Evolutionary conservation across 441 rosid species (phyloP), one percentile per base, ranked within the genome.

Genomic region (Pelargonium exstipulatum): DNA sequence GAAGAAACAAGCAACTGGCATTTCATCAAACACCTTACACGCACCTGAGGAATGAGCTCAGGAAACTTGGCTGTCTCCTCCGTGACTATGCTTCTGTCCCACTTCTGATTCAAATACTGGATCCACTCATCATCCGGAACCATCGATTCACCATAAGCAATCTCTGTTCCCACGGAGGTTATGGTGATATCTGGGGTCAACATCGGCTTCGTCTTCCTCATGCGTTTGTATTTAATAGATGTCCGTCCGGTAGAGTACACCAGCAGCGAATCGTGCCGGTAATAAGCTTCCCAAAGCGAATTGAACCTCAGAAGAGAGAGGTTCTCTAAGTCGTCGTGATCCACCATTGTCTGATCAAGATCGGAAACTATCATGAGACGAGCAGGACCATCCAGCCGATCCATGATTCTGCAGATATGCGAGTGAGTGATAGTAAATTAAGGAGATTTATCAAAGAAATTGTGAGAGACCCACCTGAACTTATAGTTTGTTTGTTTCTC

Each of bases 241-340:
- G 97, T 87, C 77, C 99, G 87, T 69, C 97, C 97, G 24, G 96
- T 91, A 24, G 97, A 94, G 84, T 87, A 94, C 78, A 94, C 97
- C 7, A 94, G 87, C 74, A 90, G 80, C 64, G 96, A 94, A 78
- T 94, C 86, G 63, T 79, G 90, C 40, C 99, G 91, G 75, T 86
- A 90, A 57, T 77, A 69, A 55, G 85, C 67, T 76, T 94, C 99
- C 99, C 97, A 94, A 16, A 94, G 66, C 0, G 99, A 87, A 79
- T 90, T 94, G 78, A 94, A 94, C 84, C 97, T 85, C 68, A 94
- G 82, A 64, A 91, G 73, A 74, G 94, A 87, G 9, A 84, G 73
- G 73, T 94, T 91, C 79, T 91, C 99, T 42, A 80, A 49, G 81
- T 94, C 99, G 78, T 90, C 94, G 77, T 91, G 99, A 77, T 91